Evolutionary conservation across 495 filamentous ascomycete species (phyloP).

Genomic region (Clavariopsis aquatica): DNA sequence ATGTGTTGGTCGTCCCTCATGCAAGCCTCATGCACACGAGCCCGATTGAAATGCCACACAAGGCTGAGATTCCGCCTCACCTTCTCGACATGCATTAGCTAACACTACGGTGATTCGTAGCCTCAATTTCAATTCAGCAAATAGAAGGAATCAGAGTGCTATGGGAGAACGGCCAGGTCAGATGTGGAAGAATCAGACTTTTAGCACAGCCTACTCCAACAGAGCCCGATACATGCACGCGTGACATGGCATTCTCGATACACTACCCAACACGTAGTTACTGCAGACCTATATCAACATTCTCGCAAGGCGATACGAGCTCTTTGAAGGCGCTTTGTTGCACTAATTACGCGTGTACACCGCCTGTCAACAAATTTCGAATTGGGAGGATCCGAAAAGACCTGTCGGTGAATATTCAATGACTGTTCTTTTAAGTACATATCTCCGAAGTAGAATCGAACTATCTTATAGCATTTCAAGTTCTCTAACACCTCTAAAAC

Average conservation of each 20-base stretch:
- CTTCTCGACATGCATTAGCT: background rate
- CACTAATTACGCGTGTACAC: too few relatives aligned
- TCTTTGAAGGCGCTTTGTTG: too few relatives aligned
- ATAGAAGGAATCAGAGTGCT: background rate
- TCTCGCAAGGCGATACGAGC: too few relatives aligned
- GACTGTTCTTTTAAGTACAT: too few relatives aligned
- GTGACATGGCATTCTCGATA: background rate
- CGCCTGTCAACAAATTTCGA: too few relatives aligned
- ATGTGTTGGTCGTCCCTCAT: background rate
- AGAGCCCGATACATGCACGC: background rate
- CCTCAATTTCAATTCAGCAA: background rate
- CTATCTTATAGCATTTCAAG: too few relatives aligned
- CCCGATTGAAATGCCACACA: background rate
- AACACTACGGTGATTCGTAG: background rate
- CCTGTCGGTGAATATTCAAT: too few relatives aligned
- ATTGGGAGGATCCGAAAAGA: too few relatives aligned
- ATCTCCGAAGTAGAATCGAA: too few relatives aligned
- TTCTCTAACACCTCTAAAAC: too few relatives aligned
- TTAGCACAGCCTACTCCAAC: background rate
- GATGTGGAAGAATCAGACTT: background rate
- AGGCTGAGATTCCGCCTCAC: constrained; percentile 4
- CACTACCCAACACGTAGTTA: background rate
- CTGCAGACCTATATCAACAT: too few relatives aligned
- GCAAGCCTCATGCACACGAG: background rate
- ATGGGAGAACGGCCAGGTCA: background rate